Evolutionary conservation across 257 asterid genomes (phyloP).

Genomic region (Echium plantagineum): DNA sequence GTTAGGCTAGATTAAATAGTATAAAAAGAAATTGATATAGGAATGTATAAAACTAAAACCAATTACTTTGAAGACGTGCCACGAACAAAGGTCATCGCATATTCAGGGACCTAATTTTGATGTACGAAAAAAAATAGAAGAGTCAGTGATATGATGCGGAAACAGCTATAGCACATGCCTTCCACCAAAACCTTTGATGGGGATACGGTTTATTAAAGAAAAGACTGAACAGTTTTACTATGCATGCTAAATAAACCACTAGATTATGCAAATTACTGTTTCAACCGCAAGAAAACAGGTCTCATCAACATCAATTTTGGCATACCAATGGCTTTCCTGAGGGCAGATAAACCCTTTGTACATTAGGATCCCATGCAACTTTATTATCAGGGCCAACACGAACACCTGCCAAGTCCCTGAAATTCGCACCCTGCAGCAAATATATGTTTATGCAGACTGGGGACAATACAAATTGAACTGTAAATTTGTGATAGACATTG

Average conservation of each 20-base stretch:
- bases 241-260: background rate
- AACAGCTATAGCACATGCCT: background rate
- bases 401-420: slow-evolving; percentile 59
- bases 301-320: background rate
- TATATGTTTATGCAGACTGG: background rate
- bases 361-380: slow-evolving; percentile 56
- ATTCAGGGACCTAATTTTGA: slow-evolving; percentile 65
- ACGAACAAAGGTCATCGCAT: slow-evolving; percentile 45
- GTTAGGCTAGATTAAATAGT: background rate
- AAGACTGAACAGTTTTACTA: no score
- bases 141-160: background rate
- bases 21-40: background rate
- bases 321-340: slow-evolving; percentile 86
- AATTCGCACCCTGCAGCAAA: slow-evolving; percentile 63
- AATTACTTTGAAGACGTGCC: slow-evolving; percentile 67
- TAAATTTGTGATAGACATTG: background rate
- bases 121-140: background rate
- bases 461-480: background rate
- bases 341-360: slow-evolving; percentile 29
- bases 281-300: background rate
- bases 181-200: background rate
- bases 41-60: background rate
- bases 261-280: background rate
- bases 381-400: slow-evolving; percentile 42
- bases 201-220: no score